These are phyloP conservation scores for Pythium apleroticum DNA, from an alignment of 352 stramenopile species.

Conservation along the genomic window DNA sequence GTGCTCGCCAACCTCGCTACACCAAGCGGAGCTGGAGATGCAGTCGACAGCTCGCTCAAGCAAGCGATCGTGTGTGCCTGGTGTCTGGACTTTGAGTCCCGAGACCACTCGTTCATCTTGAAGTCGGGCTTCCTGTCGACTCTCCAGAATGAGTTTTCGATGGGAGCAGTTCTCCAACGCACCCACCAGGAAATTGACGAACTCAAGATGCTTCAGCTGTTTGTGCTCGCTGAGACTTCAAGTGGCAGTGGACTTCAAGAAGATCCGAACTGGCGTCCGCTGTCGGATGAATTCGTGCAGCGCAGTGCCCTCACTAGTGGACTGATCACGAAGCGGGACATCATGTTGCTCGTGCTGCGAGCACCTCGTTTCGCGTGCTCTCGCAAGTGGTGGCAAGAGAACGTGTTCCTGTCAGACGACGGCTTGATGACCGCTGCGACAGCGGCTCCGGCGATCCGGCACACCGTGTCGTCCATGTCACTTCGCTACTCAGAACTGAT, in stretches of 20 bases:
- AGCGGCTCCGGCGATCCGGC: constrained; percentile 18
- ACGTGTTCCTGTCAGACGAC: constrained; percentile 26
- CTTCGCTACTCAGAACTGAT: constrained; percentile 79
- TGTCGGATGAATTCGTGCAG: constrained; percentile 81
- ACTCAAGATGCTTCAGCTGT: constrained; percentile 17
- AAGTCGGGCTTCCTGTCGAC: constrained; percentile 75
- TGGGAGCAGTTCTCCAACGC: constrained; percentile 46
- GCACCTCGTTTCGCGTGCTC: constrained; percentile 61
- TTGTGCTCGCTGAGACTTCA: neutral
- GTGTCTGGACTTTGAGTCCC: constrained; percentile 82
- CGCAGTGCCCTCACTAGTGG: constrained; percentile 64
- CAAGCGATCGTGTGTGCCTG: constrained; percentile 81
- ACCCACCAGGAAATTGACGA: constrained; percentile 25
- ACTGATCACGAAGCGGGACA: constrained; percentile 78
- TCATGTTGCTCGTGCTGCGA: constrained; percentile 60
- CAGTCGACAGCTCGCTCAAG: constrained; percentile 61
- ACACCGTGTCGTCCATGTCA: constrained; percentile 76
- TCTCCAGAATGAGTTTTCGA: constrained; percentile 74
- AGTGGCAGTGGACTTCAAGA: constrained; percentile 24
- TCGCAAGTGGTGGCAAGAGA: constrained; percentile 59
- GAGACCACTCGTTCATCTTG: constrained; percentile 79
- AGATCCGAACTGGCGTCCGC: constrained; percentile 72
- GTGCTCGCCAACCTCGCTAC: constrained; percentile 62
- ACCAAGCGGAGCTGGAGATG: constrained; percentile 22
- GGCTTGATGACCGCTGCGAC: constrained; percentile 12